Evolutionary conservation across 768 basidiomycete species (phyloP).

Genomic region (Floccularia luteovirens): DNA sequence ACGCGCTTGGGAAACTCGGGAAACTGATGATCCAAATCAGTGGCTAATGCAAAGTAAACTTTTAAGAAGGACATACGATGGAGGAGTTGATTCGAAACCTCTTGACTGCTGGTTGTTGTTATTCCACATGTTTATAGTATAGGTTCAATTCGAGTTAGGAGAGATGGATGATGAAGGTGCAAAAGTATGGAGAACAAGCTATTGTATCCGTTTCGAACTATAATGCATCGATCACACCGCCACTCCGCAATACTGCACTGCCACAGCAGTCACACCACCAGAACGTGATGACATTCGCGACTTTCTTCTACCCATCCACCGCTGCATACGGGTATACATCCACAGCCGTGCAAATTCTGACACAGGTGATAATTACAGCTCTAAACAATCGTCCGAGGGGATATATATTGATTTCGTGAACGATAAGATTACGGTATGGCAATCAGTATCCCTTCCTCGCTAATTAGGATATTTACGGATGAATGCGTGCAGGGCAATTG

Average conservation of each 20-base stretch:
- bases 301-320: constrained; percentile 5
- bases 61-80: constrained; percentile 12
- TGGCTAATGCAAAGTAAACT: not conserved
- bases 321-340: too few species aligned
- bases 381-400: too few species aligned
- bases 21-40: constrained; percentile 12
- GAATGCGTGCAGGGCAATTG: too few species aligned
- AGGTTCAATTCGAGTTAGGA: not conserved
- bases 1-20: constrained; percentile 12
- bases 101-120: constrained; percentile 18
- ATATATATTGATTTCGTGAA: too few species aligned
- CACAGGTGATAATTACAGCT: too few species aligned
- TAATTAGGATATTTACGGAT: too few species aligned
- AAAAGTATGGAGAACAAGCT: too few species aligned
- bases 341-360: too few species aligned
- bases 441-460: too few species aligned
- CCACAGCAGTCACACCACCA: not conserved
- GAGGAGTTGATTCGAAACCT: constrained; percentile 13
- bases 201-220: not conserved
- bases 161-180: not conserved
- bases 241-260: constrained; percentile 2
- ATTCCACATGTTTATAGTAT: constrained; percentile 24
- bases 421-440: too few species aligned
- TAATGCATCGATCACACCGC: not conserved
- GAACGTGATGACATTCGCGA: too few species aligned